Evolutionary conservation across 352 stramenopile species (phyloP), one percentile per base, ranked within the genome.

Genomic region (Phytophthora pini): DNA sequence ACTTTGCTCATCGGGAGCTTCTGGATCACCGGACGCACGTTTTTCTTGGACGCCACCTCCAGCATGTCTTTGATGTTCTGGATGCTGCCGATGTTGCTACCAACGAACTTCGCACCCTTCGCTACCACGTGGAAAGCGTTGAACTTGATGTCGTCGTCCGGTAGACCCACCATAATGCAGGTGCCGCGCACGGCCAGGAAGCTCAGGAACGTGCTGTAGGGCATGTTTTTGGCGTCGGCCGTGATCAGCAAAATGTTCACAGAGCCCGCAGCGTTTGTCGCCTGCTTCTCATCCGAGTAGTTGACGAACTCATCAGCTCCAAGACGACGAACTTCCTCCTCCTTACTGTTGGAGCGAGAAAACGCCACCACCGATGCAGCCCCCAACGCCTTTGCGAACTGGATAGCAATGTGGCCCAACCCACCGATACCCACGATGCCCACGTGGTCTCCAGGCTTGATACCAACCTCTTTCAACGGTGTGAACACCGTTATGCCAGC

Each of bases 181-280:
- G 40, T 55, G 36, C 36, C 56, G 15, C 45, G 56, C 0, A 63
- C 56, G 2, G 56, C 54, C 15, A 96, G 57, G 22, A 91, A 66
- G 8, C 61, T 61, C 58, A 89, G 46, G 56, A 87, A 85, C 2
- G 61, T 50, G 20, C 67, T 61, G 51, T 88, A 73, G n/a, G 69
- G 68, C 68, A 76, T 68, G 52, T 87, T 64, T 46, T 62, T 74
- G 29, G 85, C 77, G 20, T 84, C 53, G 8, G 88, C 72, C 20
- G 88, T 93, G 55, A 90, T 65, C 11, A 96, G 27, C 46, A 96
- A 72, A 17, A 90, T 46, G 70, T 95, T 72, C 36, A 94, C 68
- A 7, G 57, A 82, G 26, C 51, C 15, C 9, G 27, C 48, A 7
- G 67, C 72, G 8, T 24, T n/a, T 40, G 26, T 17, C 11, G 51